Conservation (phyloP, 257 asterid genomes). For the Nicotiana attenuata region DNA sequence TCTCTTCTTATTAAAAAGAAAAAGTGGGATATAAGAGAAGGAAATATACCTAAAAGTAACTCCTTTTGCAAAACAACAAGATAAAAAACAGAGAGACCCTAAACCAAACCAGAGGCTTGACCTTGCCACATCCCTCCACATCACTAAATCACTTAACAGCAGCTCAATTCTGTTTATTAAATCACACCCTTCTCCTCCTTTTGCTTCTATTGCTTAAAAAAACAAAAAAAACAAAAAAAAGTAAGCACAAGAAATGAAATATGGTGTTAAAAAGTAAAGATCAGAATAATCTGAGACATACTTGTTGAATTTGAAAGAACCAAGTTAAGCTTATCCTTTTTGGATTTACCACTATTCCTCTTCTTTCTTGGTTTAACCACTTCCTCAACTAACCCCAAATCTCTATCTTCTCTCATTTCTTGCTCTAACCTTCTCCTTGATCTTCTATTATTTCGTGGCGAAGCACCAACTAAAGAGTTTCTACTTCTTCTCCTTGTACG, state of each 20-base stretch:
- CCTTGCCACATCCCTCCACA: slow-evolving; percentile 93
- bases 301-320: slow-evolving; percentile 40
- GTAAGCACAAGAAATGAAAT: slow-evolving; percentile 2
- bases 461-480: slow-evolving; percentile 29
- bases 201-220: slow-evolving; percentile 23
- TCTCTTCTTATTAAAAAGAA: neutral
- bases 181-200: slow-evolving; percentile 33
- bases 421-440: slow-evolving; percentile 63
- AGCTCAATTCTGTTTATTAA: slow-evolving; percentile 48
- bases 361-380: slow-evolving; percentile 58
- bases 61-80: slow-evolving; percentile 71
- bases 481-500: slow-evolving; percentile 48
- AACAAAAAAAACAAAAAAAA: neutral
- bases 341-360: slow-evolving; percentile 46
- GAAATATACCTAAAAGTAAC: slow-evolving; percentile 58
- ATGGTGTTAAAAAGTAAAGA: neutral
- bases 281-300: slow-evolving; percentile 22
- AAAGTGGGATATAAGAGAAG: neutral
- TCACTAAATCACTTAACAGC: slow-evolving; percentile 51
- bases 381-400: slow-evolving; percentile 52
- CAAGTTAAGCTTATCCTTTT: slow-evolving; percentile 45
- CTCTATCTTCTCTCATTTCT: slow-evolving; percentile 65
- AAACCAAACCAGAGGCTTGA: slow-evolving; percentile 99
- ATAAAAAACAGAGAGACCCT: slow-evolving; percentile 72
- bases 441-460: slow-evolving; percentile 64